Conservation (phyloP, 148 eudicot species). For the Rhododendron henanense region DNA sequence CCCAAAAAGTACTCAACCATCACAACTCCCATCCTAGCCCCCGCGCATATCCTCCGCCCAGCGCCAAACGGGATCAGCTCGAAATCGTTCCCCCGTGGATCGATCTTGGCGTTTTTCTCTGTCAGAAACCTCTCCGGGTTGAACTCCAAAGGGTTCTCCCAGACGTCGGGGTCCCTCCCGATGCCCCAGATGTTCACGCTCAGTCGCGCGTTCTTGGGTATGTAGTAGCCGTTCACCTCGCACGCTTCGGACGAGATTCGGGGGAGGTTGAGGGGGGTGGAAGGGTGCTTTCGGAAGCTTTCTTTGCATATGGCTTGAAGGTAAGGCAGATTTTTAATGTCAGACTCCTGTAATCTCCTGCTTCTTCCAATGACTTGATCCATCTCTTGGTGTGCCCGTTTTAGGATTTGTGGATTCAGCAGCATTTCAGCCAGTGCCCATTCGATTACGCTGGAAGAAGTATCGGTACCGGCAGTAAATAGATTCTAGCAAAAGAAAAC, state of each 20-base stretch:
- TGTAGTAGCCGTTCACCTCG: slow-evolving; percentile 26
- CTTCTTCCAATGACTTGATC: slow-evolving; percentile 21
- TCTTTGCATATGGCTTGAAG: slow-evolving; percentile 39
- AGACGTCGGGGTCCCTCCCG: background rate
- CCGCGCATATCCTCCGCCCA: slow-evolving; percentile 44
- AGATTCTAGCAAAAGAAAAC: slow-evolving; percentile 27
- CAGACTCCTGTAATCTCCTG: slow-evolving; percentile 30
- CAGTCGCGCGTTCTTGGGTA: slow-evolving; percentile 31
- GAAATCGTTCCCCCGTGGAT: slow-evolving; percentile 28
- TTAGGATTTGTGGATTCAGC: slow-evolving; percentile 18
- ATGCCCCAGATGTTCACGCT: slow-evolving; percentile 38
- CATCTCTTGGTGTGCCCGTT: slow-evolving; percentile 22
- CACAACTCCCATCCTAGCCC: slow-evolving; percentile 30
- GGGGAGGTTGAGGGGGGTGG: slow-evolving; percentile 29
- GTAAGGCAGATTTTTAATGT: slow-evolving; percentile 33
- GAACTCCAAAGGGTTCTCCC: slow-evolving; percentile 12
- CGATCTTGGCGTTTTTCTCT: slow-evolving; percentile 6
- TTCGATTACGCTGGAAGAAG: slow-evolving; percentile 23
- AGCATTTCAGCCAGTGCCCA: slow-evolving; percentile 28
- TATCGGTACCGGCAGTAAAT: slow-evolving; percentile 43
- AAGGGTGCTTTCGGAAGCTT: slow-evolving; percentile 36
- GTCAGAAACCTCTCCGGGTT: slow-evolving; percentile 34
- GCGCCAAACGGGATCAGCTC: slow-evolving; percentile 43
- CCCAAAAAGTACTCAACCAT: slow-evolving; percentile 30
- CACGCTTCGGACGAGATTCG: slow-evolving; percentile 19